A percentile compares a stretch with the other conserved stretches of the same genome.
phyloP scores from a whole-genome alignment of 345 rosid species.

The Erucastrum elatum region DNA sequence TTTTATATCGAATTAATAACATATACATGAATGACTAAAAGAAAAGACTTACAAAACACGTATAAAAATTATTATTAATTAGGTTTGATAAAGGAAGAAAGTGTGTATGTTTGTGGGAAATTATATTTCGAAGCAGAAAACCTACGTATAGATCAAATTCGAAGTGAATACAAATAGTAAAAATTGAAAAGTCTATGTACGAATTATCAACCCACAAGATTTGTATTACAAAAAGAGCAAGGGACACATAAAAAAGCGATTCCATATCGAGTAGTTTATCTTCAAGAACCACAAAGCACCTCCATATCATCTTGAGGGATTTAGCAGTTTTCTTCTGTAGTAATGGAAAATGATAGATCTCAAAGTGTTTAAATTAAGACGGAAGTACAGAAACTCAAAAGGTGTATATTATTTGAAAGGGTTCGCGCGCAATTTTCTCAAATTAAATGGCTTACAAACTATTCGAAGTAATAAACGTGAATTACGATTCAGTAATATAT shows the following conservation, averaged over 20 bases:
- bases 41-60: background rate
- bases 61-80: too few species aligned
- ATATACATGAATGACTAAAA: background rate
- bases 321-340: background rate
- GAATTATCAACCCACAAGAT: background rate
- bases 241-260: background rate
- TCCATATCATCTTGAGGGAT: background rate
- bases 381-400: background rate
- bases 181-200: background rate
- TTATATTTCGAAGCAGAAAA: background rate
- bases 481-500: too few species aligned
- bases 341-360: background rate
- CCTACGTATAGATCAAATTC: background rate
- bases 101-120: background rate
- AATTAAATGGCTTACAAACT: background rate
- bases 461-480: too few species aligned
- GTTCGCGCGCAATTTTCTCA: background rate
- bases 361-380: background rate
- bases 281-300: background rate
- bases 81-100: background rate
- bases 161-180: background rate
- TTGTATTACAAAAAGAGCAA: background rate
- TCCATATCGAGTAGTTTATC: background rate
- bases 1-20: too few species aligned
- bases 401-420: background rate